phyloP scores from a whole-genome alignment of 148 eudicot genomes.

The Camellia granthamiana region DNA sequence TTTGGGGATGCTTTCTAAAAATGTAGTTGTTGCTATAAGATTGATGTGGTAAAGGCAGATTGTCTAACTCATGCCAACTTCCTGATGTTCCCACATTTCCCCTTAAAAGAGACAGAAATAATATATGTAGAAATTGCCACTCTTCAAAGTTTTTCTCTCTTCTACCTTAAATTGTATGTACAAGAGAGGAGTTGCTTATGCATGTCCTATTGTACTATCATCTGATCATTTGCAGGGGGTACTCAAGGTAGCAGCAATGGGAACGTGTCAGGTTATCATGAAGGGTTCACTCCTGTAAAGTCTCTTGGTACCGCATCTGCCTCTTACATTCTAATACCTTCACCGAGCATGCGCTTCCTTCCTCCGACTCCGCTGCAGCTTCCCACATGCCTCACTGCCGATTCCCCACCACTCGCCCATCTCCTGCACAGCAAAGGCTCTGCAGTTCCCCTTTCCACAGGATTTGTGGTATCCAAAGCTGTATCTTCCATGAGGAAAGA shows the following conservation, averaged over 20 bases:
- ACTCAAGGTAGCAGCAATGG: conserved; percentile 55
- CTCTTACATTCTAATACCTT: conserved; percentile 76
- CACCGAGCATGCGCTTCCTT: conserved; percentile 82
- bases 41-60: conserved; percentile 6
- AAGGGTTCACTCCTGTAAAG: conserved; percentile 89
- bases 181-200: background rate
- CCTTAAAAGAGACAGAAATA: background rate
- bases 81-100: conserved; percentile 1
- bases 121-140: background rate
- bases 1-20: background rate
- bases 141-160: background rate
- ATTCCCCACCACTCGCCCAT: conserved; percentile 92
- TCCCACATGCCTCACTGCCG: conserved; percentile 89
- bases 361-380: conserved; percentile 81
- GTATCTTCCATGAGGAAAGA: conserved; percentile 76
- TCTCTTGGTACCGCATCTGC: conserved; percentile 86
- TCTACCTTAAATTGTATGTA: background rate
- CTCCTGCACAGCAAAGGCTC: conserved; percentile 97
- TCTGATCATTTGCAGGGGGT: conserved; percentile 42
- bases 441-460: conserved; percentile 77
- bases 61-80: background rate
- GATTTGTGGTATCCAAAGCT: conserved; percentile 89
- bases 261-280: conserved; percentile 54
- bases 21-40: background rate
- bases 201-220: background rate